Conservation (phyloP, 2,329 filamentous ascomycete species). For the Phialophora verrucosa region DNA sequence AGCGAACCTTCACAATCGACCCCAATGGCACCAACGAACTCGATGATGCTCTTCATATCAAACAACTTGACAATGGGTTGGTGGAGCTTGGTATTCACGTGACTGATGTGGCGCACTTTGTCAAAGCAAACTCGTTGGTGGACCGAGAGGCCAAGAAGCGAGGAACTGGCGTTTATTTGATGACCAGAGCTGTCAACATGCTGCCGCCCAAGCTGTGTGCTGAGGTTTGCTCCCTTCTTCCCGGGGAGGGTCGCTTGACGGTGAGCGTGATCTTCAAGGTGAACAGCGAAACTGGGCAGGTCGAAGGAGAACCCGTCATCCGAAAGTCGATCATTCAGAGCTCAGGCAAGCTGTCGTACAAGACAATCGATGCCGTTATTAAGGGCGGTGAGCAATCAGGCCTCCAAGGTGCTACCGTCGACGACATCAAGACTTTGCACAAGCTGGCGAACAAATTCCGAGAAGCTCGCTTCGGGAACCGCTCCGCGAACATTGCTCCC, state of each 20-base stretch:
- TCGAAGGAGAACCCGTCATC: conserved; percentile 89
- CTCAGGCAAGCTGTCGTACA: conserved; percentile 79
- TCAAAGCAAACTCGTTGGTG: conserved; percentile 93
- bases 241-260: conserved; percentile 86
- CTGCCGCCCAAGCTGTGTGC: conserved; percentile 83
- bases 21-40: conserved; percentile 86
- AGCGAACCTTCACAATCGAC: conserved; percentile 90
- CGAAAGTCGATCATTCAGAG: conserved; percentile 95
- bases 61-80: conserved; percentile 78
- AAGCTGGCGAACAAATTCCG: conserved; percentile 88
- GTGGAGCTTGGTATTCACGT: conserved; percentile 96
- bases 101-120: conserved; percentile 92
- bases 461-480: conserved; percentile 81
- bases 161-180: conserved; percentile 91
- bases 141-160: conserved; percentile 98
- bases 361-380: conserved; percentile 83
- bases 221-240: conserved; percentile 85
- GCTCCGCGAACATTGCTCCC: conserved; percentile 78
- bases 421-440: conserved; percentile 81
- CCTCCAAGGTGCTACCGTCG: conserved; percentile 69
- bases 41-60: conserved; percentile 91
- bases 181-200: conserved; percentile 87
- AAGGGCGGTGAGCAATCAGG: conserved; percentile 66
- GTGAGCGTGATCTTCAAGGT: conserved; percentile 94
- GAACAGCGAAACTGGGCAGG: conserved; percentile 78